A percentile compares a stretch with the other conserved stretches of the same genome.
Evolutionary conservation across 371 early-diverging fungal species (phyloP).

Genomic region (Rhizomucor miehei): DNA sequence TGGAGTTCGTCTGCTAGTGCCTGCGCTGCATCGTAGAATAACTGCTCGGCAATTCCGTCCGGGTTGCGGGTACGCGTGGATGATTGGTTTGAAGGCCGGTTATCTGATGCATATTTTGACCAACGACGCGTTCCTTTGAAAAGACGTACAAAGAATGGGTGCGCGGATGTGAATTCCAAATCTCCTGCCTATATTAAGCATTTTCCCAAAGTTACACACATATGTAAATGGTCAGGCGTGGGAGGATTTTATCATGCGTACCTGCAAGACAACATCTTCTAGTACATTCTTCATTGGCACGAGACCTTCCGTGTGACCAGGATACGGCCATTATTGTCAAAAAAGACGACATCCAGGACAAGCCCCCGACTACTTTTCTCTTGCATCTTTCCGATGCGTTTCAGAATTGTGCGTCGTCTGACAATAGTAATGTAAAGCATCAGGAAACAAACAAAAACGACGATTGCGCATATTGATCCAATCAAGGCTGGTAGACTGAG

Average conservation of each 20-base stretch:
- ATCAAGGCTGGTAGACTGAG: conserved; percentile 28
- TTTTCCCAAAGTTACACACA: neutral
- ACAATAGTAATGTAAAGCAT: conserved; percentile 22
- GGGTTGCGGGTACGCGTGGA: conserved; percentile 10
- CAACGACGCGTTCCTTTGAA: conserved; percentile 7
- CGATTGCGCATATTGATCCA: conserved; percentile 35
- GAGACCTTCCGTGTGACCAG: conserved; percentile 41
- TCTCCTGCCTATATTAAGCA: conserved; percentile 1
- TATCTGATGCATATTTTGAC: conserved; percentile 14
- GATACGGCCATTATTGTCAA: conserved; percentile 35
- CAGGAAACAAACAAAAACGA: conserved; percentile 28
- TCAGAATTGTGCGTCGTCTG: neutral
- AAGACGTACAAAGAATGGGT: conserved; percentile 15
- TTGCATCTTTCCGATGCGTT: conserved; percentile 6
- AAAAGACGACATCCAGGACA: conserved; percentile 31
- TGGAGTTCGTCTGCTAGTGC: conserved; percentile 27
- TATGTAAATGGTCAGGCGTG: neutral
- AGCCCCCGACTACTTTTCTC: conserved; percentile 18
- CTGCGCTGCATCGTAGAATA: conserved; percentile 26
- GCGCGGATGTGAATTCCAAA: conserved; percentile 2
- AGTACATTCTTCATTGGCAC: conserved; percentile 26
- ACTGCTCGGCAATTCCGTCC: conserved; percentile 9
- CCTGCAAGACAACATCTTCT: conserved; percentile 4
- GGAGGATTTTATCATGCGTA: conserved; percentile 1
- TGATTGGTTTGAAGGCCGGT: conserved; percentile 15